phyloP scores from a whole-genome alignment of 805 yeast genomes.

The Saccharomycopsis sp. region DNA sequence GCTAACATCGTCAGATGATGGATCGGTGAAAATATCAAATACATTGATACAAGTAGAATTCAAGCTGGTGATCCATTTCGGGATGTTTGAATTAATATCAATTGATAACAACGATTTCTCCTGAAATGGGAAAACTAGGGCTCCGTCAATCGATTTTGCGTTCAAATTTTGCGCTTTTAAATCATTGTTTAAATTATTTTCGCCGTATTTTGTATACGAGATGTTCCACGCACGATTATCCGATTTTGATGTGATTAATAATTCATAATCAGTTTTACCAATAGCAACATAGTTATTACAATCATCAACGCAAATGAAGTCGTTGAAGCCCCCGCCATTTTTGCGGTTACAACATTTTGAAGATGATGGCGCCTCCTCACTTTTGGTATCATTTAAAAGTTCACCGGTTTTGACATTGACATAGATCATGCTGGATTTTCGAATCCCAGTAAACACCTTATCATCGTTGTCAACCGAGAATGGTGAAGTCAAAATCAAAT shows the following conservation, averaged over 20 bases:
- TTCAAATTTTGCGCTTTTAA: conserved; percentile 40
- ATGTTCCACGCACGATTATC: conserved; percentile 70
- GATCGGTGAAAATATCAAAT: conserved; percentile 57
- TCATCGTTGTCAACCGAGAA: conserved; percentile 73
- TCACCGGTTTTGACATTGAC: conserved; percentile 72
- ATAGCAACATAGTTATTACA: conserved; percentile 41
- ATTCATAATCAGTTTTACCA: conserved; percentile 67
- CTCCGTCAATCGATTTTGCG: conserved; percentile 55
- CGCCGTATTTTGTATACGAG: conserved; percentile 85
- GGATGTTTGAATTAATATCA: conserved; percentile 58
- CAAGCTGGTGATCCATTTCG: conserved; percentile 70
- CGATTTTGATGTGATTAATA: conserved; percentile 63
- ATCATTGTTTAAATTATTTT: conserved; percentile 63
- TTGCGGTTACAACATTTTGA: conserved; percentile 23
- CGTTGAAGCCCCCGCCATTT: conserved; percentile 19
- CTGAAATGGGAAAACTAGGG: conserved; percentile 78
- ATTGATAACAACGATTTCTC: conserved; percentile 75
- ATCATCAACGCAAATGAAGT: conserved; percentile 18
- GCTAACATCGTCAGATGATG: conserved; percentile 23
- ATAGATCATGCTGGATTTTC: conserved; percentile 68
- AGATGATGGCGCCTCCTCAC: background rate
- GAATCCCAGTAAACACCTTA: conserved; percentile 80
- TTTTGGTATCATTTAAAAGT: conserved; percentile 31
- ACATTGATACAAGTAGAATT: conserved; percentile 70
- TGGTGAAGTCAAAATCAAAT: conserved; percentile 77